phyloP scores from a whole-genome alignment of 768 basidiomycete genomes.

The Rhizopogon sp. region DNA sequence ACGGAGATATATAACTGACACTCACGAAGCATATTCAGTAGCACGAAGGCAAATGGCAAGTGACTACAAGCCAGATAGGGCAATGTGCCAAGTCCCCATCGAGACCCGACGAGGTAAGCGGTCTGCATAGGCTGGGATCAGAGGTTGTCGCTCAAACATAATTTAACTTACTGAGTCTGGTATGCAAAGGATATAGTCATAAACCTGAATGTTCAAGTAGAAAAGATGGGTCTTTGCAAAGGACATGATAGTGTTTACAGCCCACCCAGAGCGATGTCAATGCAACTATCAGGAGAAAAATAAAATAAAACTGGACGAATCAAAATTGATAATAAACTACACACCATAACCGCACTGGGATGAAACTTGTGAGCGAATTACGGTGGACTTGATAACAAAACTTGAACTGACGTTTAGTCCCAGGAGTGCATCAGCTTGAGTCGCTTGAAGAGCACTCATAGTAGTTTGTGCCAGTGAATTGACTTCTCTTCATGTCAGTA shows the following conservation, averaged over 20 bases:
- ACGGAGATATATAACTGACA: neutral
- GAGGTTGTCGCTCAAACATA: no score
- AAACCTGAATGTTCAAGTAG: neutral
- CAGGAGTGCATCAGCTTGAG: neutral
- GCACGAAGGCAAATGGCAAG: neutral
- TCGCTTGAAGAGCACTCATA: neutral
- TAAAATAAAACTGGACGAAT: neutral
- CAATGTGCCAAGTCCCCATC: neutral
- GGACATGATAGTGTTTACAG: neutral
- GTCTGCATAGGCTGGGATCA: neutral
- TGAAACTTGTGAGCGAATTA: neutral
- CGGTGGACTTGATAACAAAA: neutral
- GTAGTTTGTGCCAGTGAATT: no score
- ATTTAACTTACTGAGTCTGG: neutral
- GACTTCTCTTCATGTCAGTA: neutral
- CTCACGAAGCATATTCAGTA: neutral
- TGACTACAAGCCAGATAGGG: neutral
- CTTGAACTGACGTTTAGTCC: neutral
- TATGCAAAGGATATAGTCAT: neutral
- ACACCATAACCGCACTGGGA: neutral
- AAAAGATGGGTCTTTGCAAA: neutral
- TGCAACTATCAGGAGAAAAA: neutral
- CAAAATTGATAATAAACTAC: neutral
- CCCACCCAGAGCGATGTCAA: neutral
- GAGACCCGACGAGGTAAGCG: neutral